Percentiles rank a stretch among this genome's conserved stretches.
Conservation (phyloP, 768 basidiomycete genomes). For the Phlebiopsis gigantea region DNA sequence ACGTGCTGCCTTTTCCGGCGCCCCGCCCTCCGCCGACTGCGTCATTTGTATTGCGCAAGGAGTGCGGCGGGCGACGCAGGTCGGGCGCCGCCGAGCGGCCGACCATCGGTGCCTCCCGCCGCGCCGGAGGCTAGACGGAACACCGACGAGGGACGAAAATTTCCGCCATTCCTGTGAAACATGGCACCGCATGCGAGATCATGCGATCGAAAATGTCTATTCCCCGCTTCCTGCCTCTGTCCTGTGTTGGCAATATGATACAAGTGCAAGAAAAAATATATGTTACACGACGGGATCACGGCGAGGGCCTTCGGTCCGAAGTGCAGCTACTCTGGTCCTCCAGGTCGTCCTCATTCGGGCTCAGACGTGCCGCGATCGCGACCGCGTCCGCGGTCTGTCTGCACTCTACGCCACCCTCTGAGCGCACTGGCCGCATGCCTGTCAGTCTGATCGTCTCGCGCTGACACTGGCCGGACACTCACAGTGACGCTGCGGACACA, state of each 20-base stretch:
- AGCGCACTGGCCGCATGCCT: slow-evolving; percentile 55
- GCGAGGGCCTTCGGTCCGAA: slow-evolving; percentile 9
- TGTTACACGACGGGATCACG: background rate
- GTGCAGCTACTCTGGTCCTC: slow-evolving; percentile 11
- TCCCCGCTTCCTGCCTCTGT: background rate
- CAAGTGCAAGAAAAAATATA: background rate
- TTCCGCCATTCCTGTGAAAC: background rate
- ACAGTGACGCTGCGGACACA: slow-evolving; percentile 61
- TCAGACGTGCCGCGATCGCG: slow-evolving; percentile 21
- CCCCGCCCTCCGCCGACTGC: background rate
- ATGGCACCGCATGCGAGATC: background rate
- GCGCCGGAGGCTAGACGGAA: background rate
- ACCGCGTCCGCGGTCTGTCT: slow-evolving; percentile 32
- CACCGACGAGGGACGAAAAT: background rate
- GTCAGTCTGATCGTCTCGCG: slow-evolving; percentile 18
- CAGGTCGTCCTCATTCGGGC: slow-evolving; percentile 24
- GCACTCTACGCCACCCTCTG: slow-evolving; percentile 81
- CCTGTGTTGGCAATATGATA: slow-evolving; percentile 7
- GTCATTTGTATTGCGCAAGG: background rate
- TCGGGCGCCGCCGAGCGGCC: background rate
- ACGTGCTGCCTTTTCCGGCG: background rate
- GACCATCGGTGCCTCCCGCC: background rate
- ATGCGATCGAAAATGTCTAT: slow-evolving; percentile 4
- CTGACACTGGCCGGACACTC: slow-evolving; percentile 30
- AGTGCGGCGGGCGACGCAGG: background rate